A percentile compares a stretch with the other conserved stretches of the same genome.
Conservation (phyloP, 2,329 filamentous ascomycete genomes). For the Dactylellina drechsleri region DNA sequence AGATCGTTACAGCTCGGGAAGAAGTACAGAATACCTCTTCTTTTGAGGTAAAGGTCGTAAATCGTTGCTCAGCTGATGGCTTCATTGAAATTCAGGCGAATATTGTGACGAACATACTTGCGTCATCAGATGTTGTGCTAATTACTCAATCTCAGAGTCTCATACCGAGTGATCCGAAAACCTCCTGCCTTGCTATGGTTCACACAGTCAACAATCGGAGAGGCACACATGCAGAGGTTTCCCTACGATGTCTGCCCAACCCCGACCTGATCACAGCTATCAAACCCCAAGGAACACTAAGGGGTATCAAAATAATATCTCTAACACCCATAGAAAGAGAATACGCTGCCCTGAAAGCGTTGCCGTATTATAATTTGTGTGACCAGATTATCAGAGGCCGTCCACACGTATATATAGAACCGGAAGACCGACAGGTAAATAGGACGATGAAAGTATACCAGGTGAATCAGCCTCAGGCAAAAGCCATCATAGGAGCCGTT, state of each 20-base stretch:
- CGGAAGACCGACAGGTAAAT: slow-evolving; percentile 77
- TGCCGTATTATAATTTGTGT: slow-evolving; percentile 96
- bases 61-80: slow-evolving; percentile 87
- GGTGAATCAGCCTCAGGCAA: slow-evolving; percentile 87
- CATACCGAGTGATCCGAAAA: slow-evolving; percentile 71
- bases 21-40: slow-evolving; percentile 78
- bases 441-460: slow-evolving; percentile 79
- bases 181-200: slow-evolving; percentile 87
- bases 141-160: slow-evolving; percentile 80
- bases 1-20: slow-evolving; percentile 88
- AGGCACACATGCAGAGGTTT: slow-evolving; percentile 81
- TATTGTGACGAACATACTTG: slow-evolving; percentile 77
- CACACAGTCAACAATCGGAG: slow-evolving; percentile 78
- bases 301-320: slow-evolving; percentile 44
- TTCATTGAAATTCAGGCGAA: slow-evolving; percentile 91
- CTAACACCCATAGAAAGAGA: slow-evolving; percentile 95
- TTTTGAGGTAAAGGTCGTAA: slow-evolving; percentile 87
- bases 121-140: slow-evolving; percentile 83
- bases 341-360: slow-evolving; percentile 86
- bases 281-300: slow-evolving; percentile 39
- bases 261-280: slow-evolving; percentile 64
- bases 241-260: slow-evolving; percentile 74
- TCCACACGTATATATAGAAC: slow-evolving; percentile 86
- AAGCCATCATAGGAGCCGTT: slow-evolving; percentile 87
- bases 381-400: slow-evolving; percentile 89